Conservation (phyloP, 2,329 filamentous ascomycete species). For the Tolypocladium nubicola region DNA sequence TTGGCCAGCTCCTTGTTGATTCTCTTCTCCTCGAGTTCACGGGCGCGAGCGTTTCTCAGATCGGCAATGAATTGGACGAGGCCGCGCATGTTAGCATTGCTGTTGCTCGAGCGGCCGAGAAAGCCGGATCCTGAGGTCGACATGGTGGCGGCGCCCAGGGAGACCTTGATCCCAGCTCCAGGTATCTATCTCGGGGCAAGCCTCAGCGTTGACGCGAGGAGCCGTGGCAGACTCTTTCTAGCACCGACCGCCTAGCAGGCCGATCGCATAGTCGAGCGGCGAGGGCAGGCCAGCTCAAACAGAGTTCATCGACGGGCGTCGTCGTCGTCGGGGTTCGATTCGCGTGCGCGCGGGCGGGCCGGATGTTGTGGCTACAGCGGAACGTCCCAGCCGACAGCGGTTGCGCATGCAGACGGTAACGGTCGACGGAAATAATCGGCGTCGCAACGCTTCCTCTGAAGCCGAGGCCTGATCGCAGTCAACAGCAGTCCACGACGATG, state of each 20-base stretch:
- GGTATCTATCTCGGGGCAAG: background rate
- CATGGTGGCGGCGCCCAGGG: slow-evolving; percentile 27
- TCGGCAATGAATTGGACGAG: slow-evolving; percentile 98
- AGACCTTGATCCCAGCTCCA: background rate
- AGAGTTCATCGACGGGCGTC: slow-evolving; percentile 13
- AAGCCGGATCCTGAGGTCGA: slow-evolving; percentile 49
- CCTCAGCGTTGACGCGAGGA: background rate
- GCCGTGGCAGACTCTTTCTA: background rate
- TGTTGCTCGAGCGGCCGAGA: slow-evolving; percentile 54
- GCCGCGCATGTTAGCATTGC: slow-evolving; percentile 63
- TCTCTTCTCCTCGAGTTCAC: slow-evolving; percentile 95
- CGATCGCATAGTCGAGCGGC: slow-evolving; percentile 20
- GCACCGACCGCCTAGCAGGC: slow-evolving; percentile 14
- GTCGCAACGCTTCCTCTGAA: background rate
- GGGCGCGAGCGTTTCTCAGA: slow-evolving; percentile 82
- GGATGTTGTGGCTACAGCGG: background rate
- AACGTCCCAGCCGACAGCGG: background rate
- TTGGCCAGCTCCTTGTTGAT: slow-evolving; percentile 99
- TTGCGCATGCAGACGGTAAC: background rate
- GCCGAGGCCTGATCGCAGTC: background rate
- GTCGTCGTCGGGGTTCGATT: background rate
- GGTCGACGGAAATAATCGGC: background rate
- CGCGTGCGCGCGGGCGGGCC: background rate
- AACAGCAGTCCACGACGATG: background rate
- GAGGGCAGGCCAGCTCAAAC: slow-evolving; percentile 13